Percentiles rank a stretch among this genome's conserved stretches.
Evolutionary conservation across 2,329 filamentous ascomycete genomes (phyloP).

Genomic region (Penicillium italicum): DNA sequence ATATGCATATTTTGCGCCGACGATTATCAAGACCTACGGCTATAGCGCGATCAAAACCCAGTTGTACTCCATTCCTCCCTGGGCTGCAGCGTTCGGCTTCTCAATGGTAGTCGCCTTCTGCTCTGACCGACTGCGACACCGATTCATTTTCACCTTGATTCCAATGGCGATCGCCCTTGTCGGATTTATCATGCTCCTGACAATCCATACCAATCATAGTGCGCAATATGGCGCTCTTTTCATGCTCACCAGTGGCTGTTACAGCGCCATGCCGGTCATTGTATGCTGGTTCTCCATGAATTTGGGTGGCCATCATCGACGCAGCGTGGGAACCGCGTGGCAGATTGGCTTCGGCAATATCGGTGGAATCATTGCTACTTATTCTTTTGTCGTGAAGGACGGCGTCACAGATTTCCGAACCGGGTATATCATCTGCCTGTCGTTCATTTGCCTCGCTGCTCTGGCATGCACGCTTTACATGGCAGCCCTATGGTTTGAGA

Average conservation of each 20-base stretch:
- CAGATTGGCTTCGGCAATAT: conserved; percentile 76
- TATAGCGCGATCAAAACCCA: conserved; percentile 55
- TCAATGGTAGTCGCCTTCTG: conserved; percentile 69
- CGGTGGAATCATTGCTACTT: conserved; percentile 74
- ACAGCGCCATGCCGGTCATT: conserved; percentile 84
- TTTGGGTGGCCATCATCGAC: conserved; percentile 66
- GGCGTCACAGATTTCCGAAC: conserved; percentile 60
- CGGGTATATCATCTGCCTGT: conserved; percentile 74
- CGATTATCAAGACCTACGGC: conserved; percentile 65
- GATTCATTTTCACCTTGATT: conserved; percentile 68
- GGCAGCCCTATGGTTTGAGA: conserved; percentile 37
- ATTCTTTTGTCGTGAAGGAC: conserved; percentile 64
- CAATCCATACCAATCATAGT: conserved; percentile 58
- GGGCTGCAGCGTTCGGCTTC: conserved; percentile 72
- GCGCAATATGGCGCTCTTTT: conserved; percentile 78
- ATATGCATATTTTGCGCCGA: conserved; percentile 73
- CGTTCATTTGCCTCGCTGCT: conserved; percentile 66
- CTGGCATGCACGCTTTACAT: conserved; percentile 46
- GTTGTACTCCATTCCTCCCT: conserved; percentile 54
- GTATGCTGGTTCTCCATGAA: conserved; percentile 84
- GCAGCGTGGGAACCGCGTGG: conserved; percentile 69
- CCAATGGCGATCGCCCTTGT: conserved; percentile 66
- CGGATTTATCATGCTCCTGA: conserved; percentile 72
- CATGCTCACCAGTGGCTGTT: conserved; percentile 73
- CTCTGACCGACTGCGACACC: conserved; percentile 69